These are phyloP conservation scores for Tuber calosporum DNA, from an alignment of 495 filamentous ascomycete genomes.

Conservation along the genomic window DNA sequence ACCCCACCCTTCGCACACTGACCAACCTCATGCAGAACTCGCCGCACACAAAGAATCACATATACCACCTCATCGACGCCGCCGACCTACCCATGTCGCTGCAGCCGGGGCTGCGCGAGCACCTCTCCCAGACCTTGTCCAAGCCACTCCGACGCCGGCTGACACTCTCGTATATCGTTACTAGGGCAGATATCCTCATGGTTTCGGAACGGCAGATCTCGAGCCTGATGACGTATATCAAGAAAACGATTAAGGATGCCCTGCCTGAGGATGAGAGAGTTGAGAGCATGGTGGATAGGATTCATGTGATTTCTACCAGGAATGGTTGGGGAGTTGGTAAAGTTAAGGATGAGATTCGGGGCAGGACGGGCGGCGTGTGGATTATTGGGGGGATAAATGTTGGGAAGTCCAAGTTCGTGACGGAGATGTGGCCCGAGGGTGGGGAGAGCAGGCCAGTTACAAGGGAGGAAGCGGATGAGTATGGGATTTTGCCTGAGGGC, in stretches of 20 bases:
- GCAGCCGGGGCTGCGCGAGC: slow-evolving; percentile 55
- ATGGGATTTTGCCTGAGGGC: slow-evolving; percentile 34
- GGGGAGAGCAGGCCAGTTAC: slow-evolving; percentile 30
- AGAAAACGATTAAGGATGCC: slow-evolving; percentile 62
- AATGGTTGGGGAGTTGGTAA: slow-evolving; percentile 34
- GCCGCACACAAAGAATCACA: slow-evolving; percentile 76
- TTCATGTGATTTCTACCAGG: slow-evolving; percentile 32
- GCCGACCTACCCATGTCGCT: slow-evolving; percentile 95
- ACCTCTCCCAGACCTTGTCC: slow-evolving; percentile 30
- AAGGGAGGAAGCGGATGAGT: slow-evolving; percentile 34
- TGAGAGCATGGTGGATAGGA: slow-evolving; percentile 14
- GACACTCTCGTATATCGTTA: slow-evolving; percentile 78
- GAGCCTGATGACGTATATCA: slow-evolving; percentile 70
- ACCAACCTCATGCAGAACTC: slow-evolving; percentile 75
- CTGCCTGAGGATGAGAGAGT: slow-evolving; percentile 54
- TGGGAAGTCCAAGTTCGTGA: slow-evolving; percentile 84
- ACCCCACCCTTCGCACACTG: slow-evolving; percentile 67
- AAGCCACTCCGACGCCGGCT: slow-evolving; percentile 47
- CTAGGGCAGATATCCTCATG: slow-evolving; percentile 75
- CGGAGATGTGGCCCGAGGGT: slow-evolving; percentile 42
- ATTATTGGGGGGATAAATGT: slow-evolving; percentile 97
- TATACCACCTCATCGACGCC: slow-evolving; percentile 96
- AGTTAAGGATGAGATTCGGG: slow-evolving; percentile 33
- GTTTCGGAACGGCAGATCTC: slow-evolving; percentile 74
- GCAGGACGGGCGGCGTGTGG: slow-evolving; percentile 79